These are phyloP conservation scores for Vinca minor DNA, from an alignment of 257 asterid genomes.

Conservation along the genomic window DNA sequence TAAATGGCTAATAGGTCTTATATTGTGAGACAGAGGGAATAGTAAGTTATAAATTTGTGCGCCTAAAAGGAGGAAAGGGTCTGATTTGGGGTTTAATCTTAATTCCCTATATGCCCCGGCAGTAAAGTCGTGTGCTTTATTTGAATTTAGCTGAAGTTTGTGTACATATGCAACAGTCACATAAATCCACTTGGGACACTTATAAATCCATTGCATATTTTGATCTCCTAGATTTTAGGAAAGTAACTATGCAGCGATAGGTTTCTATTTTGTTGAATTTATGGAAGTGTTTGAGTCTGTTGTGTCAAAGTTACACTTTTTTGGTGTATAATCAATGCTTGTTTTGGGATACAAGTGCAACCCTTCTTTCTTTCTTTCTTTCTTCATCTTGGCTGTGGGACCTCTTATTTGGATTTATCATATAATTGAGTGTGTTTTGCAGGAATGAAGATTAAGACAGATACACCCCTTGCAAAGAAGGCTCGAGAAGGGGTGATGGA, in stretches of 20 bases:
- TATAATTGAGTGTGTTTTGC: constrained; percentile 9
- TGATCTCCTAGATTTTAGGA: no score
- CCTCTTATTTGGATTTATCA: background rate
- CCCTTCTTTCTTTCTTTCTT: background rate
- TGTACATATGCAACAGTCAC: background rate
- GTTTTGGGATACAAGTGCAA: no score
- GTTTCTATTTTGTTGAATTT: background rate
- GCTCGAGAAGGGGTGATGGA: constrained; percentile 99
- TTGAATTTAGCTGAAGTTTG: constrained; percentile 3
- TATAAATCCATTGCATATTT: background rate
- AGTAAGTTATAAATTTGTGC: background rate
- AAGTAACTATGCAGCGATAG: no score
- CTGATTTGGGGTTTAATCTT: background rate
- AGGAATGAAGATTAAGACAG: constrained; percentile 98
- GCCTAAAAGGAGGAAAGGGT: background rate
- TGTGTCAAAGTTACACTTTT: no score
- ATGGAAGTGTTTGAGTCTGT: background rate
- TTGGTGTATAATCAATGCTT: no score
- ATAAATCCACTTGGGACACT: background rate
- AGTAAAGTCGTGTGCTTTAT: background rate
- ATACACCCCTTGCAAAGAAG: constrained; percentile 90
- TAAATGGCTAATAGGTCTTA: no score
- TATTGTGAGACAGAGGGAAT: no score
- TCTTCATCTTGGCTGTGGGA: background rate
- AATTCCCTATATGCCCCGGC: background rate